Evolutionary conservation across 2,329 filamentous ascomycete genomes (phyloP).

Genomic region (Arthroderma sp.): DNA sequence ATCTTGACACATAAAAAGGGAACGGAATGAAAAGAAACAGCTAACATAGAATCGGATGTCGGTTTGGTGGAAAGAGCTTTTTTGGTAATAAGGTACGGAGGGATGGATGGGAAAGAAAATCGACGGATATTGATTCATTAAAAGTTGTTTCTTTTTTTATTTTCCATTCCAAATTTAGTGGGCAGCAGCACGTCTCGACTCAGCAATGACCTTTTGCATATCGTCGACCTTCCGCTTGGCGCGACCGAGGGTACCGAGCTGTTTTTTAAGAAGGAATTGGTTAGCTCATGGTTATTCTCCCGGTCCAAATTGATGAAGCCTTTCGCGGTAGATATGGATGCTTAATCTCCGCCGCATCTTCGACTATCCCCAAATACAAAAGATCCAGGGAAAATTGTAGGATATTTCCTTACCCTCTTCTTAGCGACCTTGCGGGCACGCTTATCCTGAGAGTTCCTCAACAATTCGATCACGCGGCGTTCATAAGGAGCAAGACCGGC

Average conservation of each 20-base stretch:
- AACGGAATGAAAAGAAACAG: too few species aligned
- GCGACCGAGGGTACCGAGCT: constrained; percentile 97
- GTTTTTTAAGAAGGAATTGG: constrained; percentile 1
- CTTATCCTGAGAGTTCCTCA: constrained; percentile 99
- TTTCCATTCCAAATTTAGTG: not conserved
- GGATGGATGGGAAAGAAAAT: too few species aligned
- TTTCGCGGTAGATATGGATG: not conserved
- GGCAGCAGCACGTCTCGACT: constrained; percentile 60
- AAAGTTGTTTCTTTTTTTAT: not conserved
- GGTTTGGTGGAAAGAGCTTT: too few species aligned
- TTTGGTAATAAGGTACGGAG: too few species aligned
- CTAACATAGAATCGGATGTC: too few species aligned
- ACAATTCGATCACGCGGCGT: constrained; percentile 96
- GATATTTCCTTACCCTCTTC: constrained; percentile 65
- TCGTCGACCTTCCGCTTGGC: constrained; percentile 99
- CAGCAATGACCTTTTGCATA: constrained; percentile 94
- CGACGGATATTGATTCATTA: too few species aligned
- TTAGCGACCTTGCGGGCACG: constrained; percentile 97
- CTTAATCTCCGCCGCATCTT: not conserved
- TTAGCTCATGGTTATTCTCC: not conserved
- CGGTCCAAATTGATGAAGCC: not conserved
- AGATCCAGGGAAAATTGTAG: constrained; percentile 13
- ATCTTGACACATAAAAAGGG: too few species aligned
- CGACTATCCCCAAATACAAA: not conserved
- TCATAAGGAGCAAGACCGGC: constrained; percentile 90